A percentile compares a stretch with the other conserved stretches of the same genome.
Conservation (phyloP, 2,329 filamentous ascomycete genomes). For the Colletotrichum sp. region DNA sequence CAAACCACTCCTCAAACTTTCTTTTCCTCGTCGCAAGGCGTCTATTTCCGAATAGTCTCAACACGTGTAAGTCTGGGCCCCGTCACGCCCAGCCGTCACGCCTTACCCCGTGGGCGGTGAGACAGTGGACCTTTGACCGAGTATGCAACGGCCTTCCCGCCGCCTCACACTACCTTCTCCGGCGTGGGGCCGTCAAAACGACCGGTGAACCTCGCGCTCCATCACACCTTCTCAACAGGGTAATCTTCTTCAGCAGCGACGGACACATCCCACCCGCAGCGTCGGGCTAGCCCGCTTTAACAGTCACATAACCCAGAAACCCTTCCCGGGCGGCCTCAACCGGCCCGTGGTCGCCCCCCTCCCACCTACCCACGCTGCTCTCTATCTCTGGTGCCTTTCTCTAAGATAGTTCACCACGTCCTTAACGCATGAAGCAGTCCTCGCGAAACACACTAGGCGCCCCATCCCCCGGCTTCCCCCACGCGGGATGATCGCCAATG, state of each 20-base stretch:
- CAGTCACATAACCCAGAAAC: not conserved
- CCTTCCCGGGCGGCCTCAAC: not conserved
- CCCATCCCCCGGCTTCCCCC: not conserved
- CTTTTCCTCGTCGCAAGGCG: not conserved
- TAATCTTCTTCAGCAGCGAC: not conserved
- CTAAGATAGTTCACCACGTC: not conserved
- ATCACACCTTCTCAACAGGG: not conserved
- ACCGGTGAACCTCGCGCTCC: not conserved
- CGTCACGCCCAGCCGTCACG: not conserved
- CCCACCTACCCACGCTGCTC: not conserved
- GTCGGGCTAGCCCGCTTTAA: not conserved
- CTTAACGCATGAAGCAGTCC: not conserved
- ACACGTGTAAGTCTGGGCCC: not conserved
- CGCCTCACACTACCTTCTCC: not conserved
- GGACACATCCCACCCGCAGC: not conserved
- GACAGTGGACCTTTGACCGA: not conserved
- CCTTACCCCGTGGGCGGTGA: not conserved
- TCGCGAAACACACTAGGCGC: not conserved
- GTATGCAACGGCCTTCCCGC: not conserved
- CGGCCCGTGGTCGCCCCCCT: not conserved
- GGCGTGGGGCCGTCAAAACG: not conserved
- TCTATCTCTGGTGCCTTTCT: not conserved
- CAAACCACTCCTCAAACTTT: not conserved
- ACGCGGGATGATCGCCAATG: conserved; percentile 9
- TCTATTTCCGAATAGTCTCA: not conserved